A percentile compares a stretch with the other conserved stretches of the same genome.
These are phyloP conservation scores for Penstemon eatonii DNA, from an alignment of 257 asterid species.

Conservation along the genomic window DNA sequence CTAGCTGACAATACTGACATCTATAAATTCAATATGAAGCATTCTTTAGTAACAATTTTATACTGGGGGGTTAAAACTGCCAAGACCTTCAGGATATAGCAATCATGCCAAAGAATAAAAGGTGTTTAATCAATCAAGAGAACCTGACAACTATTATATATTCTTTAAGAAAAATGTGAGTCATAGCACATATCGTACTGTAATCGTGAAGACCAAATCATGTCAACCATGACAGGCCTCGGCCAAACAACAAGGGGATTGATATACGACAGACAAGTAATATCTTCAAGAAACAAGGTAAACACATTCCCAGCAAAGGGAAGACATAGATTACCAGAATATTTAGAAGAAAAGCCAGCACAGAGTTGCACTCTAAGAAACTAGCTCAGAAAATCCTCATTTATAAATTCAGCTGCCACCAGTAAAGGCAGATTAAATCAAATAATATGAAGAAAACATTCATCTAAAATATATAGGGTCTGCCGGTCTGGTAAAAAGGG, in stretches of 20 bases:
- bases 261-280: slow-evolving; percentile 6
- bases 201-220: slow-evolving; percentile 1
- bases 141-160: slow-evolving; percentile 28
- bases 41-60: slow-evolving; percentile 48
- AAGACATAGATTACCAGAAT: slow-evolving; percentile 73
- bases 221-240: slow-evolving; percentile 19
- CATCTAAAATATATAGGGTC: slow-evolving; percentile 48
- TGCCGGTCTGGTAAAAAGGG: slow-evolving; percentile 32
- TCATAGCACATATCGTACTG: slow-evolving; percentile 16
- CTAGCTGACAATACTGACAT: slow-evolving; percentile 67
- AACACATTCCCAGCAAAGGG: slow-evolving; percentile 53
- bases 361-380: slow-evolving; percentile 76
- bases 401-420: slow-evolving; percentile 86
- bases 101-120: slow-evolving; percentile 33
- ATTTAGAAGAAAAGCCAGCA: slow-evolving; percentile 87
- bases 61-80: slow-evolving; percentile 22
- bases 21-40: slow-evolving; percentile 79
- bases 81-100: slow-evolving; percentile 38
- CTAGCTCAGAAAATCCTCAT: slow-evolving; percentile 85
- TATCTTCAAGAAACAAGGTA: slow-evolving; percentile 32
- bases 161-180: neutral
- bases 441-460: slow-evolving; percentile 51
- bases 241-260: slow-evolving; percentile 27
- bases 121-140: slow-evolving; percentile 19
- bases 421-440: slow-evolving; percentile 81